Evolutionary conservation across 2,329 filamentous ascomycete species (phyloP), one percentile per base, ranked within the genome.

Genomic region (Calonectria crousiana): DNA sequence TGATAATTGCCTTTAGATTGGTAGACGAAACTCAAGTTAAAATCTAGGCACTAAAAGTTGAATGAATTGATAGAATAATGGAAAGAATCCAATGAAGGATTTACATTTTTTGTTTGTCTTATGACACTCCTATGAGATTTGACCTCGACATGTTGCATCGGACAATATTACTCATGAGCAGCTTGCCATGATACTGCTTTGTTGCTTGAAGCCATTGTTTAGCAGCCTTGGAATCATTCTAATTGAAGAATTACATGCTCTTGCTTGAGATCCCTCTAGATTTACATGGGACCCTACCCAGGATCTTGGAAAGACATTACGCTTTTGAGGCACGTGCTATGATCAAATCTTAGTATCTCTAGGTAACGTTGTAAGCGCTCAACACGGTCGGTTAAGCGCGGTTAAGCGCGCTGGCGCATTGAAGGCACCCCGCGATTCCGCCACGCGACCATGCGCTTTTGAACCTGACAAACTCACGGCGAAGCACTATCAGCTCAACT

Each of bases 341-440:
- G 41, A 2, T 6, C 38, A 41, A 41, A 5, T 20, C 36, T 16
- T 38, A 18, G 14, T 10, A 23, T 26, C 11, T 10, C 56, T 8
- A 26, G 6, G 13, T 16, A 16, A 41, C 18, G 9, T 9, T 52
- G 18, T 65, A 66, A 71, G 60, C 62, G 69, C 60, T 44, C 26
- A 52, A 28, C 26, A n/a, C 8, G 69, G 38, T 64, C 52, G 32
- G 30, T 52, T 41, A 49, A 51, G 26, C 49, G 47, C 66, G 49
- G 64, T 56, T 69, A 71, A 67, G 62, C 68, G 68, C 72, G 13
- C 23, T 52, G 32, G 49, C 26, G n/a, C 51, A 20, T 28, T 32
- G 20, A 41, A 53, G 38, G 53, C 71, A 74, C 76, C 72, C 73
- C 77, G 44, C 72, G 69, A 73, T 71, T 62, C 69, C 44, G 67